Evolutionary conservation across 2,329 filamentous ascomycete species (phyloP), one percentile per base, ranked within the genome.

Genomic region (Cordyceps tenuipes): DNA sequence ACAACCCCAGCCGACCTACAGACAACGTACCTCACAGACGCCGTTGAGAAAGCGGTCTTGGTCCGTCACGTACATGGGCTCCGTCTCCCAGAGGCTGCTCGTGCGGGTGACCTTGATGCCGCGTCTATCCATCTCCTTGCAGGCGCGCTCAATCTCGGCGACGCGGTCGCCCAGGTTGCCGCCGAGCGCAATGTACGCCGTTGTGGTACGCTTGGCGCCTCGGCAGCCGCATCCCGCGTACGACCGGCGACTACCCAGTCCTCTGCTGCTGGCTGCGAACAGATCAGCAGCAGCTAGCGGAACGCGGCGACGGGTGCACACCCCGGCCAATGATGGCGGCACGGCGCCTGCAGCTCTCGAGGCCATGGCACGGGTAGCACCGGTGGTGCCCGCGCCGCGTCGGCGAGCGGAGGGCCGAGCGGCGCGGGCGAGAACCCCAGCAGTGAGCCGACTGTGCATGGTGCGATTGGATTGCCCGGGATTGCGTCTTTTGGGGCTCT

Each of bases 31-130:
- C 85, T 96, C 90, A 72, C 91, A 96, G 61, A 87, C 92, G 21
- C 91, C 94, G 70, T 99, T 99, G 52, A 97, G 77, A 70, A 99
- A 99, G 34, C 84, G 83, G 63, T 86, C 86, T 72, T 99, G 94
- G 64, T 97, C 88, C 63, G 89, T 77, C 64, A 97, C 89, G 73
- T 99, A 99, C 94, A 99, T 99, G 23, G 94, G 91, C 67, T 90
- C 86, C 3, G 93, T 99, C 76, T 97, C 91, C 82, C 94, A 99
- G 3, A 99, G 78, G 63, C 86, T 88, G 72, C 93, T 97, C 0
- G 93, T 96, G 67, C 87, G 81, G 68, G 84, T 81, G 44, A 99
- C 82, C 57, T 75, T 83, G 69, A 97, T 90, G 39, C 85, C 86
- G 23, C 83, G 79, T 49, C 79, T 76, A 64, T 89, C 84, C 84